Percentiles rank a stretch among this genome's conserved stretches.
Conservation (phyloP, 2,329 filamentous ascomycete species). For the Clarireedia hainanense region DNA sequence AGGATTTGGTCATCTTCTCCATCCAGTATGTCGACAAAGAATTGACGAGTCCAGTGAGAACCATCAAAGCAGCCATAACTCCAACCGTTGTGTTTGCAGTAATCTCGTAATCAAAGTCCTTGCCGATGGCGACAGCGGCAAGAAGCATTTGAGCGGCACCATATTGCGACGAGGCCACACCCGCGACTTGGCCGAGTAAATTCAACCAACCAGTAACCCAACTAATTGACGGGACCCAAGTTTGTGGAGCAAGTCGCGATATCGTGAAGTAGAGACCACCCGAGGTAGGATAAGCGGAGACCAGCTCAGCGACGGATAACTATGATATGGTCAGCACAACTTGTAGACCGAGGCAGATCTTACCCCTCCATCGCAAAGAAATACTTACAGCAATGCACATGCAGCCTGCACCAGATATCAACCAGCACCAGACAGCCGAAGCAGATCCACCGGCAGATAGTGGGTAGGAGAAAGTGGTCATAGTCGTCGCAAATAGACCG, state of each 20-base stretch:
- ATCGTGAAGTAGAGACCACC: constrained; percentile 49
- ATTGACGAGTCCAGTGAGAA: constrained; percentile 46
- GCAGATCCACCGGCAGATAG: constrained; percentile 45
- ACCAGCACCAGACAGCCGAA: constrained; percentile 50
- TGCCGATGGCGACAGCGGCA: constrained; percentile 44
- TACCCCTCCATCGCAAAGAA: background rate
- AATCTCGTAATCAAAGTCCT: constrained; percentile 39
- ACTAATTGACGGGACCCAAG: constrained; percentile 41
- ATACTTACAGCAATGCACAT: constrained; percentile 41
- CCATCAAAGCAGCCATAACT: constrained; percentile 46
- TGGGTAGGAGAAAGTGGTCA: constrained; percentile 47
- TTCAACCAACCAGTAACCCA: constrained; percentile 43
- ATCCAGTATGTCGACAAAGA: constrained; percentile 49
- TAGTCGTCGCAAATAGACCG: constrained; percentile 47
- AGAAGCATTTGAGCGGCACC: constrained; percentile 48
- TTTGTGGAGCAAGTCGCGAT: constrained; percentile 41
- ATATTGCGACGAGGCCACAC: constrained; percentile 50
- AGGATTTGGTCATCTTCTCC: constrained; percentile 49
- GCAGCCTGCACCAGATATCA: constrained; percentile 47
- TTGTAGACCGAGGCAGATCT: no score
- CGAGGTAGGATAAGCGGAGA: constrained; percentile 40
- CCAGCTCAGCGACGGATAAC: constrained; percentile 31
- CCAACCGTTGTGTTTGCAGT: constrained; percentile 41
- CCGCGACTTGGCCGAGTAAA: constrained; percentile 40
- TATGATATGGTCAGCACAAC: constrained; percentile 5